phyloP scores from a whole-genome alignment of 495 filamentous ascomycete genomes.

The Rostrohypoxylon terebratum region DNA sequence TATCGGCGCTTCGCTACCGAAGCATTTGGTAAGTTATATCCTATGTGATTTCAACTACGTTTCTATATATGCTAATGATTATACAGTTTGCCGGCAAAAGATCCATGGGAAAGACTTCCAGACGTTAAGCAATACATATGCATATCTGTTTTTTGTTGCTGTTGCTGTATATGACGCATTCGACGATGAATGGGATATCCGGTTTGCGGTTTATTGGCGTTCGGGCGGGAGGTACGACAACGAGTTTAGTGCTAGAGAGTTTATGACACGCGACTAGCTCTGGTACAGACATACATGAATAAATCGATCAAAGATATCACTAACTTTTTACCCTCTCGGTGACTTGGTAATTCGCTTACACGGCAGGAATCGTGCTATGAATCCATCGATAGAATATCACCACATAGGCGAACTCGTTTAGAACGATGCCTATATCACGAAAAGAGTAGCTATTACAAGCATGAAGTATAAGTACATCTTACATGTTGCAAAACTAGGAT shows the following conservation, averaged over 20 bases:
- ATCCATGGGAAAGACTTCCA: slow-evolving; percentile 46
- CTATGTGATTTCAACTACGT: not conserved
- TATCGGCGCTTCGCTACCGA: slow-evolving; percentile 80
- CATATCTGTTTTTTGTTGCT: slow-evolving; percentile 2
- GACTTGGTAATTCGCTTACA: not conserved
- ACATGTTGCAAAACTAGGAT: no score
- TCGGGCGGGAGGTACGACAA: slow-evolving; percentile 19
- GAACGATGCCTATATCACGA: no score
- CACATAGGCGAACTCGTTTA: no score
- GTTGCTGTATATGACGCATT: slow-evolving; percentile 26
- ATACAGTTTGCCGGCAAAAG: slow-evolving; percentile 49
- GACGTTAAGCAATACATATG: slow-evolving; percentile 47
- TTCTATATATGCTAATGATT: slow-evolving; percentile 45
- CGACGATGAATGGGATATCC: slow-evolving; percentile 24
- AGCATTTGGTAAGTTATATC: slow-evolving; percentile 82
- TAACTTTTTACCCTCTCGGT: not conserved
- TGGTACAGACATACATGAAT: not conserved
- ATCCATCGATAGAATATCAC: not conserved
- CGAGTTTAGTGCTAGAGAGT: slow-evolving; percentile 1
- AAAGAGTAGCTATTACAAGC: no score
- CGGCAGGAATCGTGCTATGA: not conserved
- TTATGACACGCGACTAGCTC: slow-evolving; percentile 13
- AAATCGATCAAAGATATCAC: slow-evolving; percentile 12
- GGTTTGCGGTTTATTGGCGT: slow-evolving; percentile 28
- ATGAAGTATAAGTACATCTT: no score